These are phyloP conservation scores for Erigeron philadelphicus DNA, from an alignment of 140 eudicot genomes.

Conservation along the genomic window DNA sequence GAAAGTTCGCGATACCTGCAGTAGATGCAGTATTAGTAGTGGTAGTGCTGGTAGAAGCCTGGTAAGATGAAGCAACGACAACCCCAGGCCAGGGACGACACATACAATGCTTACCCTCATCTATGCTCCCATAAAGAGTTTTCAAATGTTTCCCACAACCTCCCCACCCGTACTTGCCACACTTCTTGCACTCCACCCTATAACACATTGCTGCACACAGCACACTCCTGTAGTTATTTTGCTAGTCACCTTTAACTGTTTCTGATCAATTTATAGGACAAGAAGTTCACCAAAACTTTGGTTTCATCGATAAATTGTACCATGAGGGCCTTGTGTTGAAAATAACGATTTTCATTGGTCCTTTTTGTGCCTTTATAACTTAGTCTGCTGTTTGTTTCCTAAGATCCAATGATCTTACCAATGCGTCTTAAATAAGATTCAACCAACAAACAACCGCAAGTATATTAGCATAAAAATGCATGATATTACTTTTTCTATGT, in stretches of 20 bases:
- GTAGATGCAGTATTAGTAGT: slow-evolving; percentile 6
- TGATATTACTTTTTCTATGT: not conserved
- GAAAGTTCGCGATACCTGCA: slow-evolving; percentile 3
- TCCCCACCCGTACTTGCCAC: slow-evolving; percentile 59
- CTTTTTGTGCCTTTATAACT: slow-evolving; percentile 4
- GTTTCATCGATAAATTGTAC: slow-evolving; percentile 15
- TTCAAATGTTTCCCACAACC: slow-evolving; percentile 58
- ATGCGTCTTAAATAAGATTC: slow-evolving; percentile 6
- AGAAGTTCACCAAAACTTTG: slow-evolving; percentile 17
- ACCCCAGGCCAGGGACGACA: slow-evolving; percentile 76
- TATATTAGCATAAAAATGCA: not conserved
- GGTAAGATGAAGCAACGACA: slow-evolving; percentile 29
- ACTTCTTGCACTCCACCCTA: slow-evolving; percentile 45
- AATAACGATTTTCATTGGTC: slow-evolving; percentile 27
- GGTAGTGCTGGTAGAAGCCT: slow-evolving; percentile 27
- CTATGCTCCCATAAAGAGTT: slow-evolving; percentile 36
- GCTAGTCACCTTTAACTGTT: not conserved
- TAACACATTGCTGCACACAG: slow-evolving; percentile 36
- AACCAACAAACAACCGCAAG: slow-evolving; percentile 11
- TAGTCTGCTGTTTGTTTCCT: not conserved
- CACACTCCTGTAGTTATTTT: slow-evolving; percentile 7
- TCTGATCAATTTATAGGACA: slow-evolving; percentile 14
- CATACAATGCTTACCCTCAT: slow-evolving; percentile 49
- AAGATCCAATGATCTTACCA: not conserved
- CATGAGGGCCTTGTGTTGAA: slow-evolving; percentile 5